These are phyloP conservation scores for Candida chilensis DNA, from an alignment of 805 yeast species.

Conservation along the genomic window DNA sequence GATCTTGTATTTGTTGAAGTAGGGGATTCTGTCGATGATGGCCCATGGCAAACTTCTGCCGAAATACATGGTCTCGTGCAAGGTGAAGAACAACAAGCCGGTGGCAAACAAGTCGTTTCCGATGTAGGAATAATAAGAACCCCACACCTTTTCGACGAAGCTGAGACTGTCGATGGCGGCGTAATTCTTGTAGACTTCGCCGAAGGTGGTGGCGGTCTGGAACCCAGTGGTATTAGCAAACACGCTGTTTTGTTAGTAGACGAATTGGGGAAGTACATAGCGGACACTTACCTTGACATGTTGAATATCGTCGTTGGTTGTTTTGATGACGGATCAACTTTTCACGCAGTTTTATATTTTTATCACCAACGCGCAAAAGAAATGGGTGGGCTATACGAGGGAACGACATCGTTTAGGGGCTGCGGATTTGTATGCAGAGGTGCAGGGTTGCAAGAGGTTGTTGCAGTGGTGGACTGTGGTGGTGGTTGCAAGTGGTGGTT, in stretches of 20 bases:
- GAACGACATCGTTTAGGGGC: too few species aligned
- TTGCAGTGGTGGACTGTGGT: too few species aligned
- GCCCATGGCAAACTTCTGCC: conserved; percentile 92
- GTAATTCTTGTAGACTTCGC: conserved; percentile 14
- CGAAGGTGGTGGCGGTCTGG: conserved; percentile 10
- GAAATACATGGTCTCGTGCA: conserved; percentile 87
- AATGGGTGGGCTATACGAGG: too few species aligned
- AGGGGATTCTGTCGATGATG: conserved; percentile 77
- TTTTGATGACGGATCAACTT: neutral
- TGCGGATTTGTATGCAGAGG: too few species aligned
- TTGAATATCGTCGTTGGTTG: neutral
- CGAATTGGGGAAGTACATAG: neutral
- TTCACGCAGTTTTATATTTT: too few species aligned
- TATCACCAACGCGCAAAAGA: too few species aligned
- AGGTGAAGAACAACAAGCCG: conserved; percentile 70
- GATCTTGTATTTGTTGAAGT: conserved; percentile 78
- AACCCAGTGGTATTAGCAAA: neutral
- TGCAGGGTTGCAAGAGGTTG: too few species aligned
- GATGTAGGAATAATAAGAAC: conserved; percentile 77
- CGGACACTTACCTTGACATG: neutral
- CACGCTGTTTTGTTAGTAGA: neutral
- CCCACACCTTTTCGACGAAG: conserved; percentile 71
- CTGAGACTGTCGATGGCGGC: conserved; percentile 22
- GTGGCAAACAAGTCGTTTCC: conserved; percentile 88
- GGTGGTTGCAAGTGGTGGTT: too few species aligned